A percentile compares a stretch with the other conserved stretches of the same genome.
phyloP scores from a whole-genome alignment of 805 yeast species.

The Starmera quercuum region DNA sequence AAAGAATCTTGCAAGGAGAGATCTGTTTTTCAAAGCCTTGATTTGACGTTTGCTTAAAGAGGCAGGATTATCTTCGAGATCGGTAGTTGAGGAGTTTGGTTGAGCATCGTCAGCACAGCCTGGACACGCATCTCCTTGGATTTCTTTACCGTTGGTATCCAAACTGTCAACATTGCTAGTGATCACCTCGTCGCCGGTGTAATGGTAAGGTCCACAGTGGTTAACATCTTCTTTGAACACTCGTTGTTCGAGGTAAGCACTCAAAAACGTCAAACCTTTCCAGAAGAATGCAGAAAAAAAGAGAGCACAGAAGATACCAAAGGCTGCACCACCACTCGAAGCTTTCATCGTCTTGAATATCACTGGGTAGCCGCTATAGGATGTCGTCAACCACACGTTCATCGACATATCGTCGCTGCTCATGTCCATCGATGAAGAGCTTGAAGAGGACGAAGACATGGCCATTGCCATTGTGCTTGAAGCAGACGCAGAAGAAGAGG shows the following conservation, averaged over 20 bases:
- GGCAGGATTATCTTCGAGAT: no score
- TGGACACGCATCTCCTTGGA: neutral
- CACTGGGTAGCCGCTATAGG: constrained; percentile 51
- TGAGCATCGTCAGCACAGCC: neutral
- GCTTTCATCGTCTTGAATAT: constrained; percentile 51
- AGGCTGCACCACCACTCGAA: constrained; percentile 48
- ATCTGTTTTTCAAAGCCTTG: constrained; percentile 8
- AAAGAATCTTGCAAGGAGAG: constrained; percentile 24
- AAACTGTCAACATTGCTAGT: neutral
- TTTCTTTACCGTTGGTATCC: neutral
- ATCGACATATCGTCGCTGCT: constrained; percentile 26
- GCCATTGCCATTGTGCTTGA: constrained; percentile 12
- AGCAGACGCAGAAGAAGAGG: neutral
- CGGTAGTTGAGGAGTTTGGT: no score
- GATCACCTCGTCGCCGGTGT: neutral
- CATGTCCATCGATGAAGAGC: constrained; percentile 25
- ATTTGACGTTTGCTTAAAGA: no score
- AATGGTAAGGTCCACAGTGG: neutral
- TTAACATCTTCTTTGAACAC: constrained; percentile 28
- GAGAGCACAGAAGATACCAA: constrained; percentile 62
- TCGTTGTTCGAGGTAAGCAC: constrained; percentile 58
- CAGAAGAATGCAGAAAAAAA: constrained; percentile 52
- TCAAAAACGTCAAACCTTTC: constrained; percentile 50
- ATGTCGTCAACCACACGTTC: constrained; percentile 51
- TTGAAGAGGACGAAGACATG: constrained; percentile 3